Evolutionary conservation across 441 rosid species (phyloP).

Genomic region (Jatropha multifida): DNA sequence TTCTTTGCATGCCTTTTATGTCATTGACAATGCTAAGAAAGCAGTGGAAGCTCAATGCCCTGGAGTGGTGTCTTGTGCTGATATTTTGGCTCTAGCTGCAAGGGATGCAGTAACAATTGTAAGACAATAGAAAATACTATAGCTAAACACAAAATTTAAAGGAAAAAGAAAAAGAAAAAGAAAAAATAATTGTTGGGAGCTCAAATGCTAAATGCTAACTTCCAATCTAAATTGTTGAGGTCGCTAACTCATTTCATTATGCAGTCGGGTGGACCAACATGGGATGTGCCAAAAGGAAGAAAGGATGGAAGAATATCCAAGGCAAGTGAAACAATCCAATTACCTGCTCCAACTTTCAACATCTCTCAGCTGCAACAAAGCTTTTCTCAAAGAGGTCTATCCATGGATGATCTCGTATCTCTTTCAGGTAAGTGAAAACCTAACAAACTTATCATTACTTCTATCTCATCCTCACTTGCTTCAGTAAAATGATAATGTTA

Average conservation of each 20-base stretch:
- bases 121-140: constrained; percentile 15
- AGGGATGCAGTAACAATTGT: constrained; percentile 66
- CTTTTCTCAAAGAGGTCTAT: constrained; percentile 50
- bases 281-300: constrained; percentile 62
- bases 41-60: constrained; percentile 59
- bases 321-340: constrained; percentile 46
- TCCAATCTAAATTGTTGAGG: background rate
- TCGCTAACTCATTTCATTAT: background rate
- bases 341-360: constrained; percentile 55
- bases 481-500: background rate
- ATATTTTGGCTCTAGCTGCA: constrained; percentile 71
- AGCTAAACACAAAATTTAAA: background rate
- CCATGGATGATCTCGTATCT: constrained; percentile 62
- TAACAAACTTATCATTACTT: background rate
- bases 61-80: constrained; percentile 73
- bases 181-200: too few species aligned
- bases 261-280: constrained; percentile 64
- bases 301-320: constrained; percentile 58
- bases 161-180: too few species aligned
- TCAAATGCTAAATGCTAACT: background rate
- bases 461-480: background rate
- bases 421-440: constrained; percentile 48
- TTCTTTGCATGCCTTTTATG: constrained; percentile 54
- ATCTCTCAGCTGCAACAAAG: constrained; percentile 53
- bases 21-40: constrained; percentile 57